Percentiles rank a stretch among this genome's conserved stretches.
Evolutionary conservation across 192 early-diverging fungal species (phyloP).

Genomic region (Podila clonocystis): DNA sequence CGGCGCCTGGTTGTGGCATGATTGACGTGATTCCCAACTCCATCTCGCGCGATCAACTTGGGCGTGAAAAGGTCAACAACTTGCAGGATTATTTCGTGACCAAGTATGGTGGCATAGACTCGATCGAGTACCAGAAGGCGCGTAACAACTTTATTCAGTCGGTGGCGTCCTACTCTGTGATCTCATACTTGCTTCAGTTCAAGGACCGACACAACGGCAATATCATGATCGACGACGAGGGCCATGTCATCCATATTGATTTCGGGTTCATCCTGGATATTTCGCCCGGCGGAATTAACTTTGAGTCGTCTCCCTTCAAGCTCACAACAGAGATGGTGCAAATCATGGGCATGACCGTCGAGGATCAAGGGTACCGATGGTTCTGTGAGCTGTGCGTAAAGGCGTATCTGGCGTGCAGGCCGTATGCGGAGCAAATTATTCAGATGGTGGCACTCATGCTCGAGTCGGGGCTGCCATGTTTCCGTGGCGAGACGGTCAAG

Average conservation of each 20-base stretch:
- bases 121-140: conserved; percentile 82
- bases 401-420: conserved; percentile 89
- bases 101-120: conserved; percentile 88
- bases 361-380: conserved; percentile 82
- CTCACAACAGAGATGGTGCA: conserved; percentile 96
- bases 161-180: conserved; percentile 94
- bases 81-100: conserved; percentile 94
- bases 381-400: conserved; percentile 93
- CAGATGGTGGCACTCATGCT: conserved; percentile 92
- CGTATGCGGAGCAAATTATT: conserved; percentile 92
- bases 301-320: conserved; percentile 98
- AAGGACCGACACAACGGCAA: conserved; percentile 99
- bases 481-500: conserved; percentile 93
- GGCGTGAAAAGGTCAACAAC: conserved; percentile 97
- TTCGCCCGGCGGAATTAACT: conserved; percentile 96
- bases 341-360: conserved; percentile 92
- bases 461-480: conserved; percentile 96
- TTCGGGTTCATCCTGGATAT: conserved; percentile 99
- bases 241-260: conserved; percentile 98
- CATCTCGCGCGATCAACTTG: conserved; percentile 97
- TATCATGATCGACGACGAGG: conserved; percentile 97
- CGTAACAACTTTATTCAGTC: conserved; percentile 94
- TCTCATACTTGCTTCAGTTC: conserved; percentile 95
- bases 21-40: conserved; percentile 98
- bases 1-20: conserved; percentile 95